phyloP scores from a whole-genome alignment of 116 monocot genomes.

The Papilionanthe hybrid region DNA sequence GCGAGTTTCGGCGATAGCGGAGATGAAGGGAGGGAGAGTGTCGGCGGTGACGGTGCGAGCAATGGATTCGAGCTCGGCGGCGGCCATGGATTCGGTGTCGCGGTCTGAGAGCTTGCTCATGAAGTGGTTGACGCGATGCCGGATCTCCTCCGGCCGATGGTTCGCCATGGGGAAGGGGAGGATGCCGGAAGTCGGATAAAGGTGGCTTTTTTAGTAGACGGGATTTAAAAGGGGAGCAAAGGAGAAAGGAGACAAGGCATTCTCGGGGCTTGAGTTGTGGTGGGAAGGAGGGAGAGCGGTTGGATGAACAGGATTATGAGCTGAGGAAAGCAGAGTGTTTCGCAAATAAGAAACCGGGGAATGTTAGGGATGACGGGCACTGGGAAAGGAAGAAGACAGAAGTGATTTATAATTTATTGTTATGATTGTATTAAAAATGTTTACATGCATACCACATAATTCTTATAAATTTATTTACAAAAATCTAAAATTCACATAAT shows the following conservation, averaged over 20 bases:
- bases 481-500: too few species aligned
- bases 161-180: not conserved
- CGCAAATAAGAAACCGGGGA: too few species aligned
- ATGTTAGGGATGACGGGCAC: too few species aligned
- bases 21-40: constrained; percentile 53
- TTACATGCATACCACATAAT: too few species aligned
- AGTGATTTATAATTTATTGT: too few species aligned
- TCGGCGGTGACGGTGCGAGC: constrained; percentile 49
- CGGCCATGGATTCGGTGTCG: constrained; percentile 85
- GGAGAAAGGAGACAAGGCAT: not conserved
- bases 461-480: too few species aligned
- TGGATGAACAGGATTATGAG: too few species aligned
- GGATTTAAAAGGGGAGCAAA: not conserved
- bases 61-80: constrained; percentile 74
- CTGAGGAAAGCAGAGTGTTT: too few species aligned
- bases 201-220: not conserved
- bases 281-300: not conserved
- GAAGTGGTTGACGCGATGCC: constrained; percentile 61
- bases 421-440: too few species aligned
- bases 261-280: not conserved
- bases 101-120: constrained; percentile 78
- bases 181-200: not conserved
- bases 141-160: constrained; percentile 22
- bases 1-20: constrained; percentile 68
- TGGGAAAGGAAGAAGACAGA: too few species aligned